Percentiles rank a stretch among this genome's conserved stretches.
These are phyloP conservation scores for Trypanosoma congolense DNA, from an alignment of 208 protist genomes.

Conservation along the genomic window DNA sequence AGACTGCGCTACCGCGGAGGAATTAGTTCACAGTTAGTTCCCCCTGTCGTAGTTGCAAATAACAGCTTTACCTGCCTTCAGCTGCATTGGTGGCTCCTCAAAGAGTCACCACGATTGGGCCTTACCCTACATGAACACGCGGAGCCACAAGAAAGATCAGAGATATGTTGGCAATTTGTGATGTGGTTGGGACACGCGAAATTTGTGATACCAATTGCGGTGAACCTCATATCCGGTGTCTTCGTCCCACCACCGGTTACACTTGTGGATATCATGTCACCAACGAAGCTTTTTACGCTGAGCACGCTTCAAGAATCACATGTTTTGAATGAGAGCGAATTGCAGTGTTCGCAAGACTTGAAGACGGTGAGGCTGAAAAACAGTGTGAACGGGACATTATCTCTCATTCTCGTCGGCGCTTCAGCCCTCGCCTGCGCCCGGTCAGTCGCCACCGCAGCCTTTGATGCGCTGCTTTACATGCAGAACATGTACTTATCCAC, in stretches of 20 bases:
- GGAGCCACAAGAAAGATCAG: conserved; percentile 13
- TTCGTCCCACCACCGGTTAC: conserved; percentile 19
- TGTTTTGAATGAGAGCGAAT: conserved; percentile 12
- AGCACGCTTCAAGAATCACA: conserved; percentile 17
- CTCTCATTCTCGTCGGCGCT: neutral
- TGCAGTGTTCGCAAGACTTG: too few species aligned
- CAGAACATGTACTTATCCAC: conserved; percentile 23
- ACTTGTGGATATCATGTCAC: conserved; percentile 8
- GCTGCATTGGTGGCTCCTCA: conserved; percentile 22
- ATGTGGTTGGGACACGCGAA: conserved; percentile 27
- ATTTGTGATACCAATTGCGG: conserved; percentile 20
- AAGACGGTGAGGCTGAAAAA: neutral
- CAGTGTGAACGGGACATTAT: neutral
- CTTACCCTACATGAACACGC: conserved; percentile 27
- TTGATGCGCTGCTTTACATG: conserved; percentile 28
- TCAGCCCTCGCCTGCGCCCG: neutral
- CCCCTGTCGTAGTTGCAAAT: conserved; percentile 10
- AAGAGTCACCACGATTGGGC: conserved; percentile 18
- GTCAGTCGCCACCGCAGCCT: conserved; percentile 28
- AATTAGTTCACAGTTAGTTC: conserved; percentile 10
- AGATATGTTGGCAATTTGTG: conserved; percentile 25
- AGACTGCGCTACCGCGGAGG: conserved; percentile 24
- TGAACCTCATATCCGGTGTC: conserved; percentile 21
- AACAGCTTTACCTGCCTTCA: conserved; percentile 20
- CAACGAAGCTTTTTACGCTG: conserved; percentile 19